Conservation (phyloP, 768 basidiomycete genomes). For the Tulasnella sp. region DNA sequence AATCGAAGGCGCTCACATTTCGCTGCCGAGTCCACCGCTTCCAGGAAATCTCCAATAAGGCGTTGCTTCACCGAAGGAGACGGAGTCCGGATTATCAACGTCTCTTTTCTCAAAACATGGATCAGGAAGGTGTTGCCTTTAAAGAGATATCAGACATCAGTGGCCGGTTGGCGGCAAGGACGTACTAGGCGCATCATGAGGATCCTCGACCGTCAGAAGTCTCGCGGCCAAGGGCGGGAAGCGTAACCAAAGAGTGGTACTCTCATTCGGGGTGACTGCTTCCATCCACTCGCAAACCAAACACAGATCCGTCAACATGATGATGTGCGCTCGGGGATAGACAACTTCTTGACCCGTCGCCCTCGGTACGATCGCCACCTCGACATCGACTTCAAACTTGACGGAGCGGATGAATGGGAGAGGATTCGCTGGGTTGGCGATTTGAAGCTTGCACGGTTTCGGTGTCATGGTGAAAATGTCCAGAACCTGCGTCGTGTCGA, state of each 20-base stretch:
- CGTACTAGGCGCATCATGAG: conserved; percentile 26
- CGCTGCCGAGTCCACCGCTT: conserved; percentile 26
- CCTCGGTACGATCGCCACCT: conserved; percentile 64
- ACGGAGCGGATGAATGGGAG: conserved; percentile 69
- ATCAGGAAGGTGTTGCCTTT: conserved; percentile 64
- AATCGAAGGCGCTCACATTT: conserved; percentile 51
- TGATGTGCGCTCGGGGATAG: conserved; percentile 70
- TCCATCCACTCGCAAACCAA: conserved; percentile 68
- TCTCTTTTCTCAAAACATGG: conserved; percentile 81
- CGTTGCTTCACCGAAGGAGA: conserved; percentile 46
- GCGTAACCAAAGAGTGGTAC: conserved; percentile 78
- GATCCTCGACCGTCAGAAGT: conserved; percentile 61
- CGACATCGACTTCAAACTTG: conserved; percentile 55
- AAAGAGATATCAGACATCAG: conserved; percentile 4
- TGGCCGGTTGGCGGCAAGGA: background rate
- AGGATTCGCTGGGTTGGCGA: conserved; percentile 48
- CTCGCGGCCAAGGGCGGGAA: conserved; percentile 96
- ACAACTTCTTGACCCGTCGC: conserved; percentile 57
- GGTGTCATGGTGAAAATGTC: conserved; percentile 95
- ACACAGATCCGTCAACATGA: conserved; percentile 86
- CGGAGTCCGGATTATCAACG: conserved; percentile 49
- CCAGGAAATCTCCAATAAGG: conserved; percentile 57
- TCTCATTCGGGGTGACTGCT: conserved; percentile 23
- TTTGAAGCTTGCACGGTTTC: conserved; percentile 89
- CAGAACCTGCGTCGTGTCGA: conserved; percentile 64